Base-by-base conservation (phyloP, 768 basidiomycete species). In the Pulveroboletus sp. region DNA sequence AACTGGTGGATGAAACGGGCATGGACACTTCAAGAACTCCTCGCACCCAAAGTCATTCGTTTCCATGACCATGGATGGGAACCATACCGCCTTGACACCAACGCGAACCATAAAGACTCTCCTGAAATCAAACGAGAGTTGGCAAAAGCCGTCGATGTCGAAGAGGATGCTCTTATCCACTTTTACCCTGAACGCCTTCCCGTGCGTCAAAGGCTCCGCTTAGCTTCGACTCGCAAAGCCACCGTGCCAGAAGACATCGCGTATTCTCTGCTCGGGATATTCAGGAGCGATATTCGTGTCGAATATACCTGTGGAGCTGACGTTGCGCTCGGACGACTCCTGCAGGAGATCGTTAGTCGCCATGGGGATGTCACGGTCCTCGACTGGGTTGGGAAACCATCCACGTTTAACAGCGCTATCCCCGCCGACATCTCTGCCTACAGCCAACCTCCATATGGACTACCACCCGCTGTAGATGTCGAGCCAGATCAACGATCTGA, bases 311-410 rank as follows among this genome's bases (percentile, higher is more conserved):
- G 47, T 4, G 51, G 53, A n/a, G 21, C 25, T 6, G 47, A 49
- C 0, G 24, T 38, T 5, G 53, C 55, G 1, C 55, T 56, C 17
- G 55, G 55, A 2, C 43, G 32, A 1, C 53, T 56, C 17, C 21
- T 56, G 6, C 49, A 56, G n/a, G 58, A 60, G 29, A 37, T 43
- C 2, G 45, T 59, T 10, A 40, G 46, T 23, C 58, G 50, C 6
- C 38, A 41, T 23, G 41, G 47, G n/a, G 59, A 57, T 7, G n/a
- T 27, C 11, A 45, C 49, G 7, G 55, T 56, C n/a, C 49, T 60
- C 4, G 59, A 60, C 47, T 60, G 59, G 59, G 7, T 51, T 5
- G 59, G 59, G 20, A 16, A 33, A 12, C 14, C 55, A 21, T 60
- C 59, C 1, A 40, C 20, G 14, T 60, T 61, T 21, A 39, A 60